Evolutionary conservation across 371 early-diverging fungal species (phyloP), one percentile per base, ranked within the genome.

Genomic region (Actinomucor elegans): DNA sequence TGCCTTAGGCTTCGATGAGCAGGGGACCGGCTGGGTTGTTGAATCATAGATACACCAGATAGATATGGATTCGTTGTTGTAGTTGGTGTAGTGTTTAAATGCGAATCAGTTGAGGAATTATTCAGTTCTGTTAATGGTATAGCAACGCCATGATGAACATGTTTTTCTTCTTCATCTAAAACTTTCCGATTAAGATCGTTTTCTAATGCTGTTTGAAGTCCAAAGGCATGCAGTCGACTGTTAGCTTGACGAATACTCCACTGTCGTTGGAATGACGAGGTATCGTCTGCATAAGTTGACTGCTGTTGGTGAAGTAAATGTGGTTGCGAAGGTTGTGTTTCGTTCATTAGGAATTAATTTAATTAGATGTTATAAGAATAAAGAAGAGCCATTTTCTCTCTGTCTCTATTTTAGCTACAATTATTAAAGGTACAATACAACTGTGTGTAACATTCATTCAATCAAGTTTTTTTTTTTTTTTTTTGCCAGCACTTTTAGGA

Each of bases 211-310:
- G 71, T 36, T 41, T 73, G 61, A 9, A 72, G 48, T 10, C 64
- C 68, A 26, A 43, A 57, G 10, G 68, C 52, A 21, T 65, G 55
- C 8, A 72, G 50, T 46, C 77, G 42, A 42, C 77, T 76, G 27
- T 76, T 76, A 5, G 77, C 77, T 57, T 72, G 73, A 31, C 71
- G 61, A 28, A 76, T 76, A 48, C 77, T 76, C 72, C 72, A 71
- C 6, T 57, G 69, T 43, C 26, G 21, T 41, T 41, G 41, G 26
- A 41, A 41, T 18, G 41, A 26, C n/a, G 23, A 26, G 8, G 41
- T 41, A 14, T 23, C 26, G 26, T 41, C 41, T 5, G 41, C 21
- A 41, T 41, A 5, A 26, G n/a, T n/a, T n/a, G n/a, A n/a, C n/a
- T n/a, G n/a, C n/a, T n/a, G n/a, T n/a, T n/a, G n/a, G n/a, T n/a